Conservation (phyloP, 2,329 filamentous ascomycete genomes). For the Xenoacremonium recifei region DNA sequence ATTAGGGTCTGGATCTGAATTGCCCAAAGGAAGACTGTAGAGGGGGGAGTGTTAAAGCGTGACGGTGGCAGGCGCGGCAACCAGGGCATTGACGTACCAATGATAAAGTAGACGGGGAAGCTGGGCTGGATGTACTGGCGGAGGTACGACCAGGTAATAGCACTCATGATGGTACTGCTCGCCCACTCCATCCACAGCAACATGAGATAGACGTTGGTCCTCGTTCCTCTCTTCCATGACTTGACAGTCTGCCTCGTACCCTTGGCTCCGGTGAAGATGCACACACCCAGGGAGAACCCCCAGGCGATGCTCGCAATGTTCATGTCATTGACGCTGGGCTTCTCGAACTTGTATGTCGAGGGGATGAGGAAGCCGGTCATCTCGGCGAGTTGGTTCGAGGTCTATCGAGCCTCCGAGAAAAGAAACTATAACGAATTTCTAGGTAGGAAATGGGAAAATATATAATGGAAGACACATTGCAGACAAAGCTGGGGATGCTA, state of each 20-base stretch:
- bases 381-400: background rate
- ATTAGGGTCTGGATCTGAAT: conserved; percentile 50
- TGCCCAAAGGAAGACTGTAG: conserved; percentile 32
- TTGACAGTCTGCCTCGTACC: conserved; percentile 19
- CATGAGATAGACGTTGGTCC: conserved; percentile 20
- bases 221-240: conserved; percentile 22
- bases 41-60: background rate
- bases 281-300: conserved; percentile 25
- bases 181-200: conserved; percentile 23
- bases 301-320: conserved; percentile 27
- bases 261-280: conserved; percentile 23
- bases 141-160: conserved; percentile 25
- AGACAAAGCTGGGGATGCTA: conserved; percentile 2
- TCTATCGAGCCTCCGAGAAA: background rate
- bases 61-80: background rate
- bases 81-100: conserved; percentile 10
- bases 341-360: conserved; percentile 7
- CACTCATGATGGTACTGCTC: conserved; percentile 24
- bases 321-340: conserved; percentile 21
- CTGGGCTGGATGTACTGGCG: conserved; percentile 21
- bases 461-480: background rate
- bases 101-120: conserved; percentile 21
- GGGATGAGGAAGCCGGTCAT: conserved; percentile 21
- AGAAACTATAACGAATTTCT: conserved; percentile 1
- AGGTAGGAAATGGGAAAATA: background rate